phyloP scores from a whole-genome alignment of 2,329 filamentous ascomycete genomes.

The Stagonosporopsis rhizophila region DNA sequence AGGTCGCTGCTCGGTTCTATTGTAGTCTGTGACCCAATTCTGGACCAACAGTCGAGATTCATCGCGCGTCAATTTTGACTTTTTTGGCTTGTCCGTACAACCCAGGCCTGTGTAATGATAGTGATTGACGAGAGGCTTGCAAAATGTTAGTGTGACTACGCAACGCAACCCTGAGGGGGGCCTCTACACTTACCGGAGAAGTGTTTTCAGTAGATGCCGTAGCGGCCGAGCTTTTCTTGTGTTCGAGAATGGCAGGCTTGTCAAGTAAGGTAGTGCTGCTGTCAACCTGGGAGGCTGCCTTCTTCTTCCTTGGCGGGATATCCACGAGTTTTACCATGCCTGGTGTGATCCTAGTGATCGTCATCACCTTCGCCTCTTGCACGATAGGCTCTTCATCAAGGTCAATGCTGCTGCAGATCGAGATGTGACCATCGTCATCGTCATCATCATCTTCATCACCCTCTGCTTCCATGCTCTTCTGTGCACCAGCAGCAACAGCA shows the following conservation, averaged over 20 bases:
- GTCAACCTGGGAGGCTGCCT: not conserved
- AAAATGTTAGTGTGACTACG: not conserved
- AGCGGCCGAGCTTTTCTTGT: not conserved
- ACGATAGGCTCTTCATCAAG: slow-evolving; percentile 31
- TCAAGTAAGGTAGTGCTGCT: not conserved
- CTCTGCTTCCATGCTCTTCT: not conserved
- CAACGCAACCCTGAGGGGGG: not conserved
- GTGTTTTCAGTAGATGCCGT: not conserved
- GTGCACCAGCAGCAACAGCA: not conserved
- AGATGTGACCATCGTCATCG: slow-evolving; percentile 21
- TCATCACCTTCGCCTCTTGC: slow-evolving; percentile 20
- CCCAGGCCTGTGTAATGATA: slow-evolving; percentile 3
- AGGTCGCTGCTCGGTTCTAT: slow-evolving; percentile 25
- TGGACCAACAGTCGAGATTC: slow-evolving; percentile 22
- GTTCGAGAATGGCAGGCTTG: not conserved
- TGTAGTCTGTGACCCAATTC: slow-evolving; percentile 28
- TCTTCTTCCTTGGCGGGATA: slow-evolving; percentile 25
- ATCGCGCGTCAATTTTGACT: slow-evolving; percentile 18
- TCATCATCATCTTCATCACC: slow-evolving; percentile 16
- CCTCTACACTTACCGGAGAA: slow-evolving; percentile 1
- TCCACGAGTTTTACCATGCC: slow-evolving; percentile 34
- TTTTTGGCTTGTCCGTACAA: slow-evolving; percentile 12
- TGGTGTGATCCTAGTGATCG: slow-evolving; percentile 20
- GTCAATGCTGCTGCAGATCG: slow-evolving; percentile 27
- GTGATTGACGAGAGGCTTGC: slow-evolving; percentile 4